Percentiles rank a stretch among this genome's conserved stretches.
These are phyloP conservation scores for Aspergillus saccharolyticus DNA, from an alignment of 495 filamentous ascomycete genomes.

Conservation along the genomic window DNA sequence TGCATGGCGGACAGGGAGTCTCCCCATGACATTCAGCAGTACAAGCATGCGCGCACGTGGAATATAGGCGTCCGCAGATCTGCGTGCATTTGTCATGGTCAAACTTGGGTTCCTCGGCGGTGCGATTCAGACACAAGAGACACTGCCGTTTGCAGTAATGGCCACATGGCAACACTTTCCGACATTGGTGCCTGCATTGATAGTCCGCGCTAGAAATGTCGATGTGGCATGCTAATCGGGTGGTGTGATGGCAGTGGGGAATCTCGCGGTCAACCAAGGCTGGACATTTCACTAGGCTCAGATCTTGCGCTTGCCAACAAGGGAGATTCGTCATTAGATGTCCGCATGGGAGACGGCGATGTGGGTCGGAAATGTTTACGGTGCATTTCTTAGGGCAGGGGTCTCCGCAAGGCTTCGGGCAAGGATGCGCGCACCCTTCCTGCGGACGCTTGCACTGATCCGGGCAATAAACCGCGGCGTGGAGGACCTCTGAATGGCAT, in stretches of 20 bases:
- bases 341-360: constrained; percentile 54
- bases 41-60: constrained; percentile 58
- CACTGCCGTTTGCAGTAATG: constrained; percentile 56
- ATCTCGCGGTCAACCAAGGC: constrained; percentile 39
- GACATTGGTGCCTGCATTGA: constrained; percentile 46
- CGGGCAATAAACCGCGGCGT: constrained; percentile 57
- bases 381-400: constrained; percentile 47
- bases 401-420: constrained; percentile 57
- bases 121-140: constrained; percentile 37
- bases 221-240: constrained; percentile 46
- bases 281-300: constrained; percentile 32
- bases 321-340: constrained; percentile 44
- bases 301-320: constrained; percentile 50
- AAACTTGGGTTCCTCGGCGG: constrained; percentile 20
- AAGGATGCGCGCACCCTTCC: constrained; percentile 56
- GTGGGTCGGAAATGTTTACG: constrained; percentile 26
- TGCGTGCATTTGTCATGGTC: constrained; percentile 49
- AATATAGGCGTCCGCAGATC: constrained; percentile 49
- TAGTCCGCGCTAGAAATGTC: constrained; percentile 33
- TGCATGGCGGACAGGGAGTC: constrained; percentile 50
- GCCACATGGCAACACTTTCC: constrained; percentile 48
- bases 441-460: constrained; percentile 55
- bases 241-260: constrained; percentile 50
- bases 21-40: constrained; percentile 48
- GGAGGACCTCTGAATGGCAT: constrained; percentile 66